Percentiles rank a stretch among this genome's conserved stretches.
Conservation (phyloP, 176 grass and related monocot genomes). For the Rhynchospora tenuis region DNA sequence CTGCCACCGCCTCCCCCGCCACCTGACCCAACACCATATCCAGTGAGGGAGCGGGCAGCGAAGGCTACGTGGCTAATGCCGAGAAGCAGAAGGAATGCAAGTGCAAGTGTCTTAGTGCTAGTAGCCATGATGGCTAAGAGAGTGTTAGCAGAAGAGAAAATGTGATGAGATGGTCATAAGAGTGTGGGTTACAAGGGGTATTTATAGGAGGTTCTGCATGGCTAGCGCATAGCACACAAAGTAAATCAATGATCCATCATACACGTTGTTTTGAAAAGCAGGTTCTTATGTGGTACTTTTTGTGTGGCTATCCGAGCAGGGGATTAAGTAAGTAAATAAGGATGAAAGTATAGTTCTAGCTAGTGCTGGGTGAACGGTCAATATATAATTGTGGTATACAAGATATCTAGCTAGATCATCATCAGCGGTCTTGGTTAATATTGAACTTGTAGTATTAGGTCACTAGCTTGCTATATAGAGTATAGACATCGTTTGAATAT, state of each 20-base stretch:
- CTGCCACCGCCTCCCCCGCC: not conserved
- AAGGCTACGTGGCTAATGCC: not conserved
- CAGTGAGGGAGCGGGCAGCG: not conserved
- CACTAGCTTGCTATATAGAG: too few relatives aligned
- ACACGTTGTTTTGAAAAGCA: not conserved
- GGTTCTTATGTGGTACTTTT: not conserved
- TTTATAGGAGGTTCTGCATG: not conserved
- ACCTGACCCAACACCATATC: not conserved
- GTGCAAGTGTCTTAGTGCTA: not conserved
- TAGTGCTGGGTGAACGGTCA: too few relatives aligned
- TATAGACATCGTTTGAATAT: too few relatives aligned
- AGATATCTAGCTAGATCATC: too few relatives aligned
- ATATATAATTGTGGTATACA: too few relatives aligned
- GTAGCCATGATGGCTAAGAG: not conserved
- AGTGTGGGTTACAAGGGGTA: not conserved
- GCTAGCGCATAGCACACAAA: not conserved
- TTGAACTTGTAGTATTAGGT: too few relatives aligned
- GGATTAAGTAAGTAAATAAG: not conserved
- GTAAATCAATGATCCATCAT: not conserved
- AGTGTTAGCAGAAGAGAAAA: not conserved
- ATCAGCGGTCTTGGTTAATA: too few relatives aligned
- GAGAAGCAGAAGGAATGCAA: not conserved
- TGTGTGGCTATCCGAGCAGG: not conserved
- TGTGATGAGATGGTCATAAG: not conserved
- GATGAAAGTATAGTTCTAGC: too few relatives aligned